Conservation (phyloP, 208 protist species). For the Naegleria gruberi region DNA sequence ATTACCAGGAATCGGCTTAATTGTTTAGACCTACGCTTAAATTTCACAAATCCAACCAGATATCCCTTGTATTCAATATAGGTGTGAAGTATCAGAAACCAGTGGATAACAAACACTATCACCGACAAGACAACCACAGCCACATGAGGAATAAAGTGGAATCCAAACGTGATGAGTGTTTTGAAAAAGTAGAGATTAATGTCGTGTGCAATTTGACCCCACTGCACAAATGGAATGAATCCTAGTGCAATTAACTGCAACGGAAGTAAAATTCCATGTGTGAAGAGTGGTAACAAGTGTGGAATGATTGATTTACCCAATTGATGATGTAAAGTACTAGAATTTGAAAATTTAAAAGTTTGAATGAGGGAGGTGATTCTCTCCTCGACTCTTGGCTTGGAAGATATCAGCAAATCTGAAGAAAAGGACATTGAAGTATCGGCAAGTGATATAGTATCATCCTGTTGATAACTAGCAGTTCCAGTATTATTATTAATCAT, state of each 20-base stretch:
- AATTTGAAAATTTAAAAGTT: too few species aligned
- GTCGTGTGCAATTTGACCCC: neutral
- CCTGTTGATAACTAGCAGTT: too few species aligned
- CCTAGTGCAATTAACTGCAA: neutral
- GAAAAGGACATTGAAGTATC: too few species aligned
- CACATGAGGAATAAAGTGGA: neutral
- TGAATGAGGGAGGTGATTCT: too few species aligned
- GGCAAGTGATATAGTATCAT: too few species aligned
- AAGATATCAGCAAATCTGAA: too few species aligned
- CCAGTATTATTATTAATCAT: too few species aligned
- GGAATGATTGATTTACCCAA: too few species aligned
- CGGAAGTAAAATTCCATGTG: neutral
- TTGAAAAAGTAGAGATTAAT: neutral
- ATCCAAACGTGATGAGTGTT: neutral
- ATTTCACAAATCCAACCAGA: neutral
- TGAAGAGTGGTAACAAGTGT: neutral
- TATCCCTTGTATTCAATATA: neutral
- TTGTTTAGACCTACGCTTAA: neutral
- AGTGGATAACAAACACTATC: too few species aligned
- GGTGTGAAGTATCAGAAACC: neutral
- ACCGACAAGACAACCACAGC: neutral
- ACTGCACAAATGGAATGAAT: neutral
- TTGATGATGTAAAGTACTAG: too few species aligned
- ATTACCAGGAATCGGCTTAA: neutral
- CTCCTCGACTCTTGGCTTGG: too few species aligned